Evolutionary conservation across 1,284 basidiomycete genomes (phyloP), one percentile per base, ranked within the genome.

Genomic region (Trichosporon faecale): DNA sequence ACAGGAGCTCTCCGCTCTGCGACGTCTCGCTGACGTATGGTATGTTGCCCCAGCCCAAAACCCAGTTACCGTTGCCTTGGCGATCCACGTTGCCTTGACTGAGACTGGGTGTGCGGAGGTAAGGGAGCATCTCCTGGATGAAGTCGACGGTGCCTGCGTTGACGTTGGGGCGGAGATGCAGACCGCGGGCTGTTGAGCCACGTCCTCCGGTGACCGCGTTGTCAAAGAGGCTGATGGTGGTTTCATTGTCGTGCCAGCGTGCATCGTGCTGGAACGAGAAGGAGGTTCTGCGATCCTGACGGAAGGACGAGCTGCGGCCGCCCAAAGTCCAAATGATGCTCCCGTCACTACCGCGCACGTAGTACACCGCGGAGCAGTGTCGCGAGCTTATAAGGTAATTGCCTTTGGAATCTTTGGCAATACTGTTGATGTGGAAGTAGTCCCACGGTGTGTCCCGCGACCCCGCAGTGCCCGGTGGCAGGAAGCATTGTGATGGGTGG

Each of bases 361-460:
- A 78, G 72, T 80, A 82, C 1, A 80, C 27, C 0, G 80, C 75
- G 35, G 77, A 72, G 35, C 76, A 76, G 60, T 81, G 79, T 9
- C 82, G 73, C 0, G 77, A 73, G 0, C 76, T 77, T 67, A 82
- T 68, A n/a, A 82, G 68, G 66, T 77, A 83, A 71, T 82, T 80
- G 49, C 80, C 81, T 8, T 64, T 25, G 7, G 49, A 55, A 66
- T 81, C 79, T 64, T 79, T 79, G 29, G 79, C 77, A 18, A 82
- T 70, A 14, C 77, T 73, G 67, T 82, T 81, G 70, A 81, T 73
- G 70, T 81, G 79, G 40, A 77, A 76, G 66, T 75, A 79, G 61
- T 76, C 78, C 75, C 75, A 79, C 1, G 71, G 67, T 6, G 49
- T 12, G 21, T 52, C 49, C 11, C 49, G n/a, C 7, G 49, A 52